These are phyloP conservation scores for Dillenia turbinata DNA, from an alignment of 164 flowering plant genomes.

Conservation along the genomic window DNA sequence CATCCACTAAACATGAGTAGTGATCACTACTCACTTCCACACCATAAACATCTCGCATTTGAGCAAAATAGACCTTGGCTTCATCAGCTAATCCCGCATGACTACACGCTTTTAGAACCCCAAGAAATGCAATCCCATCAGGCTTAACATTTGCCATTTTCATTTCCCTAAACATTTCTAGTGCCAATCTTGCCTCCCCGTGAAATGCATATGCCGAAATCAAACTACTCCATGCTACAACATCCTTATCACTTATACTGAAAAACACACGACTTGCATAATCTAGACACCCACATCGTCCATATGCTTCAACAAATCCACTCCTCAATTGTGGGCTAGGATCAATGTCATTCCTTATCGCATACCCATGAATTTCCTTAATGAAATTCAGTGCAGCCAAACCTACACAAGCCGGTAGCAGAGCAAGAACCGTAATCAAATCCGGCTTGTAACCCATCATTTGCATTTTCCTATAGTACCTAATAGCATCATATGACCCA, in stretches of 20 bases:
- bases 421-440: conserved; percentile 54
- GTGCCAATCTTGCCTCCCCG: conserved; percentile 51
- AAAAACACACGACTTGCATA: conserved; percentile 35
- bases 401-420: conserved; percentile 44
- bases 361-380: conserved; percentile 55
- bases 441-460: conserved; percentile 35
- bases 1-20: conserved; percentile 66
- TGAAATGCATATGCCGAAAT: conserved; percentile 63
- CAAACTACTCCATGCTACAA: conserved; percentile 72
- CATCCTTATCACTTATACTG: conserved; percentile 46
- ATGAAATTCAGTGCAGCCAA: conserved; percentile 37
- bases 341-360: conserved; percentile 36
- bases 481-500: conserved; percentile 38
- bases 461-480: conserved; percentile 43
- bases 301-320: conserved; percentile 67
- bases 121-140: conserved; percentile 61
- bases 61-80: conserved; percentile 39
- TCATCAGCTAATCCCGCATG: conserved; percentile 72
- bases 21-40: conserved; percentile 48
- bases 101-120: conserved; percentile 69
- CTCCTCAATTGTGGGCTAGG: conserved; percentile 44
- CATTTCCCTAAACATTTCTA: conserved; percentile 43
- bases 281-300: conserved; percentile 51
- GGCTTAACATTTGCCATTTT: conserved; percentile 45
- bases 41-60: conserved; percentile 38